Conservation (phyloP, 306 rosid species). For the Sindora glabra region DNA sequence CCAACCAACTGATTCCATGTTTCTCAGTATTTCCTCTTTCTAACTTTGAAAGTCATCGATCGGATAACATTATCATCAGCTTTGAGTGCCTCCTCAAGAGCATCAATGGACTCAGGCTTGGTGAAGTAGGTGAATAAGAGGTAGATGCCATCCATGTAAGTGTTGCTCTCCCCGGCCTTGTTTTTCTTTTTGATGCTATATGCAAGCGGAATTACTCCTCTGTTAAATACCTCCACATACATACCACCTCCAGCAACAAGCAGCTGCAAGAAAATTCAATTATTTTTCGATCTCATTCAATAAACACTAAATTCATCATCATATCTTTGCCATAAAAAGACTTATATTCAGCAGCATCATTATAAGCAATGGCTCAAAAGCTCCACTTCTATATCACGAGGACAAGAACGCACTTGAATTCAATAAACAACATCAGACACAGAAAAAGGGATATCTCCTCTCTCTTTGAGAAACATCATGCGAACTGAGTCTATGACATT, state of each 20-base stretch:
- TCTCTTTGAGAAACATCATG: too few relatives aligned
- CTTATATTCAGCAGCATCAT: too few relatives aligned
- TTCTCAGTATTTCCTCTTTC: slow-evolving; percentile 70
- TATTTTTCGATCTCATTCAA: not conserved
- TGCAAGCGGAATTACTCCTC: slow-evolving; percentile 81
- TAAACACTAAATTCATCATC: slow-evolving; percentile 2
- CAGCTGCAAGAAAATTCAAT: slow-evolving; percentile 41
- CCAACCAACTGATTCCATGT: too few relatives aligned
- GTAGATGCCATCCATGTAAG: slow-evolving; percentile 82
- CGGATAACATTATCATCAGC: slow-evolving; percentile 64
- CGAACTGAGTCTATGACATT: too few relatives aligned
- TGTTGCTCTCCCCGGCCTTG: slow-evolving; percentile 83
- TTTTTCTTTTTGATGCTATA: slow-evolving; percentile 70
- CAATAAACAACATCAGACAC: too few relatives aligned
- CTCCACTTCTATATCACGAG: too few relatives aligned
- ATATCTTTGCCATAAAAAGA: not conserved
- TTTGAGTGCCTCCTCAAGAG: slow-evolving; percentile 47
- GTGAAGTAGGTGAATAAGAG: slow-evolving; percentile 83
- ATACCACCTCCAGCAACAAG: slow-evolving; percentile 99
- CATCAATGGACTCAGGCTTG: slow-evolving; percentile 51
- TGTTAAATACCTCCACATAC: slow-evolving; percentile 90
- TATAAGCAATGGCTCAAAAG: too few relatives aligned
- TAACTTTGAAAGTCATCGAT: slow-evolving; percentile 61
- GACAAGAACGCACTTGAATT: too few relatives aligned
- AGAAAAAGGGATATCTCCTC: too few relatives aligned